Base-by-base conservation (phyloP, 257 asterid species). In the Solanum gandarillasii region DNA sequence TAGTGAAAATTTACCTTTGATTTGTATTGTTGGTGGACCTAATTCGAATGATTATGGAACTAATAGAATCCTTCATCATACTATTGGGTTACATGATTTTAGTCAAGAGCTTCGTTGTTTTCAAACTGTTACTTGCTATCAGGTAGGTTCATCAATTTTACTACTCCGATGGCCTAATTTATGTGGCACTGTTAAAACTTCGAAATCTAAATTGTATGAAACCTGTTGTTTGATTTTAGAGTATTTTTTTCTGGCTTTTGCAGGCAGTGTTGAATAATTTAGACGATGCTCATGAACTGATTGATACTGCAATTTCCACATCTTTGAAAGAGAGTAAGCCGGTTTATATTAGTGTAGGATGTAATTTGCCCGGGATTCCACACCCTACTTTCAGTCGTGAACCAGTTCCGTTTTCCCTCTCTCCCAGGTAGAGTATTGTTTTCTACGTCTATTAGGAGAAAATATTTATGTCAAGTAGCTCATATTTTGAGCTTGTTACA, bases 281-380 rank as follows among this genome's bases (percentile, higher is more conserved):
- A 90, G 98, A 94, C 73, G 98, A 94, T 89, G 98, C 98, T n/a
- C 98, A 95, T 71, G 98, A 95, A 84, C 82, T 90, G 89, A 94
- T 95, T 52, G 98, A 95, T 46, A 92, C 95, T n/a, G 98, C 98
- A 58, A 89, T 95, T 75, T 93, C 98, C 2, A 95, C 98, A 70
- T 96, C 98, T 67, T 86, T 94, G 87, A 95, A 94, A 91, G 98
- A 95, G 92, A 95, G 98, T 55, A 95, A 95, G 90, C 98, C 98
- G 3, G 98, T 94, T 9, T 95, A 95, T 89, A 92, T 95, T 32
- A 94, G 97, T 91, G 84, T 95, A 32, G 87, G 94, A 92, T 94
- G 97, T 87, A 95, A 94, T 88, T 88, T 95, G 91, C 91, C 98
- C 35, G 95, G 88, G 83, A 94, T 94, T 87, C 96, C 98, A 10